Evolutionary conservation across 441 rosid species (phyloP).

Genomic region (Euphorbia schlechtendalii): DNA sequence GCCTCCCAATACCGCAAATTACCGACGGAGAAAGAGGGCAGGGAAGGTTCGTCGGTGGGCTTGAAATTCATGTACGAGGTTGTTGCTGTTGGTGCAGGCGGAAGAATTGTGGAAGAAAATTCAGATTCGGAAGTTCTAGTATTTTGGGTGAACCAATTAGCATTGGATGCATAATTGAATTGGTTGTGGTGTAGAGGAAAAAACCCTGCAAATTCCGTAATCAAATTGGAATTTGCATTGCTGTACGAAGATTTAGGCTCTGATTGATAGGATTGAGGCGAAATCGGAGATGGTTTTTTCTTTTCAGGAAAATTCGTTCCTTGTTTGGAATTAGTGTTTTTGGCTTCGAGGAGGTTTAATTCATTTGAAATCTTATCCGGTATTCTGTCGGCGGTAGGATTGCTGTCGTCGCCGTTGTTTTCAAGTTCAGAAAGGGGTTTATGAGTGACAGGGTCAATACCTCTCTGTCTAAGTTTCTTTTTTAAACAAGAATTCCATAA

Average conservation of each 20-base stretch:
- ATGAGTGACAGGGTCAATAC: constrained; percentile 95
- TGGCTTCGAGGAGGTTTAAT: too few species aligned
- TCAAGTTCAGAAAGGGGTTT: constrained; percentile 58
- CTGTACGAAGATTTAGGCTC: constrained; percentile 24
- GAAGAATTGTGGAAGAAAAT: constrained; percentile 29
- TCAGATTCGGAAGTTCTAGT: constrained; percentile 46
- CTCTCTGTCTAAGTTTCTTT: constrained; percentile 80
- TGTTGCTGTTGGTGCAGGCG: constrained; percentile 23
- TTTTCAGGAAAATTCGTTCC: constrained; percentile 20
- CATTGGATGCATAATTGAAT: constrained; percentile 36
- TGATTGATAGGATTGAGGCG: constrained; percentile 21
- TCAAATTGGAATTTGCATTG: constrained; percentile 16
- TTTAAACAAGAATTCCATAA: constrained; percentile 88
- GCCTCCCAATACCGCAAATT: constrained; percentile 42
- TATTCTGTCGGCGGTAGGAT: constrained; percentile 18
- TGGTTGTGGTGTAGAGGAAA: constrained; percentile 43
- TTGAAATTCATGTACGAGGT: constrained; percentile 33
- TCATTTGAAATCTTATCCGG: too few species aligned
- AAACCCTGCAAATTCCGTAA: constrained; percentile 31
- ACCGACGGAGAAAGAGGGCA: constrained; percentile 24
- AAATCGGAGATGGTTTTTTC: constrained; percentile 16
- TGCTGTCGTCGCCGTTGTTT: constrained; percentile 36
- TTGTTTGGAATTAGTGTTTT: constrained; percentile 18
- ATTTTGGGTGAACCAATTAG: constrained; percentile 38
- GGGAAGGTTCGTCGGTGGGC: constrained; percentile 26